These are phyloP conservation scores for Teunomyces panamensis DNA, from an alignment of 805 yeast genomes.

Conservation along the genomic window DNA sequence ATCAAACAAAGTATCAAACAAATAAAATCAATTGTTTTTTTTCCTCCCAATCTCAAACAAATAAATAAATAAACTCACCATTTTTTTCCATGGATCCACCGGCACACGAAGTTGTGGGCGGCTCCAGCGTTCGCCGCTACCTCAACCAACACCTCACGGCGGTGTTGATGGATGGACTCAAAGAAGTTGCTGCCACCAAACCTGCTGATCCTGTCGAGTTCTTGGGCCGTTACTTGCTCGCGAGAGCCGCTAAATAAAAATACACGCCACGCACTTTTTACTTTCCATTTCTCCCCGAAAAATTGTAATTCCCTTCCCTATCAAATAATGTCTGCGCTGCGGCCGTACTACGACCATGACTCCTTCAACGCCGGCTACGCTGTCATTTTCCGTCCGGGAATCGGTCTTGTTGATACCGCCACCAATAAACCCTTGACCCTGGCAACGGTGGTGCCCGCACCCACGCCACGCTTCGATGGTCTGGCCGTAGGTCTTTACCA, in stretches of 20 bases:
- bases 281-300: not conserved
- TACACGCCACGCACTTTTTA: not conserved
- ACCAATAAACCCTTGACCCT: constrained; percentile 35
- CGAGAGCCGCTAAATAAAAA: constrained; percentile 3
- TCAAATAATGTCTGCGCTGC: constrained; percentile 19
- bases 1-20: too few species aligned
- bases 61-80: too few species aligned
- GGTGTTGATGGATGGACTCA: constrained; percentile 62
- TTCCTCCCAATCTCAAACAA: not conserved
- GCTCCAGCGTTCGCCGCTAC: constrained; percentile 69
- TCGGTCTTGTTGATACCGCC: constrained; percentile 53
- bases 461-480: constrained; percentile 10
- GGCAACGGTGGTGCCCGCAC: not conserved
- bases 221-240: constrained; percentile 55
- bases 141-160: constrained; percentile 63
- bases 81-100: constrained; percentile 17
- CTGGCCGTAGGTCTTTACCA: constrained; percentile 15
- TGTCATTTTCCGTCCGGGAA: constrained; percentile 58
- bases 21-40: too few species aligned
- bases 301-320: not conserved
- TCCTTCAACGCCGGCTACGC: constrained; percentile 63
- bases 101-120: constrained; percentile 57
- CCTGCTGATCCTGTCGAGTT: constrained; percentile 55
- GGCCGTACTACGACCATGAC: constrained; percentile 74
- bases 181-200: constrained; percentile 46